phyloP scores from a whole-genome alignment of 176 grass and related monocot genomes.

The Eleusine indica region DNA sequence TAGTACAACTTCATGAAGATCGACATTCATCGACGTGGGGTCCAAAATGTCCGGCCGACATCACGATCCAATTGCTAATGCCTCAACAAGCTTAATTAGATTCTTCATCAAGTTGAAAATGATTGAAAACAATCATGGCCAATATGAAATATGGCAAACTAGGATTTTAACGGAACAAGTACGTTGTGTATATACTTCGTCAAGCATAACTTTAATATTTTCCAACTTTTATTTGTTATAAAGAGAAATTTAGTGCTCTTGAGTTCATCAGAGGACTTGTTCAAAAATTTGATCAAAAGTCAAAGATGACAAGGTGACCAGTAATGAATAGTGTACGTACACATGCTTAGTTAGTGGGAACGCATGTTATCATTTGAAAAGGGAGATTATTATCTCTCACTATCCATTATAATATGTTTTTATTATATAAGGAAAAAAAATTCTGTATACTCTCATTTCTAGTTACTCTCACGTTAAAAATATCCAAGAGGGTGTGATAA shows the following conservation, averaged over 20 bases:
- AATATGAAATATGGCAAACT: neutral
- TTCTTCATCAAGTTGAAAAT: neutral
- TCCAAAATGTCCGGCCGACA: neutral
- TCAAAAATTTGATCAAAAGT: slow-evolving; percentile 4
- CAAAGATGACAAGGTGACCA: slow-evolving; percentile 12
- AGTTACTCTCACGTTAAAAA: neutral
- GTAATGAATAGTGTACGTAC: neutral
- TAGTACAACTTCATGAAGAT: too few species aligned
- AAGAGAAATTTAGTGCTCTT: neutral
- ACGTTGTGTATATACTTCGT: neutral
- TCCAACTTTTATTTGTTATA: neutral
- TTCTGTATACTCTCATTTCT: neutral
- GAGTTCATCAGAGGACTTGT: neutral
- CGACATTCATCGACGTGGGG: neutral
- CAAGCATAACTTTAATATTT: neutral
- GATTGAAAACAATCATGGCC: neutral
- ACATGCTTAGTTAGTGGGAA: slow-evolving; percentile 10
- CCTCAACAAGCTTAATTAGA: neutral
- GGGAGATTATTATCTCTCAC: neutral
- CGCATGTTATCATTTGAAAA: slow-evolving; percentile 13
- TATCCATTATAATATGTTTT: neutral
- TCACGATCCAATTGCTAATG: neutral
- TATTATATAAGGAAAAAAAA: neutral
- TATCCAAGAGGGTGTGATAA: neutral
- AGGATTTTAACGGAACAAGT: neutral